Evolutionary conservation across 345 rosid genomes (phyloP).

Genomic region (Odontarrhena argentea): DNA sequence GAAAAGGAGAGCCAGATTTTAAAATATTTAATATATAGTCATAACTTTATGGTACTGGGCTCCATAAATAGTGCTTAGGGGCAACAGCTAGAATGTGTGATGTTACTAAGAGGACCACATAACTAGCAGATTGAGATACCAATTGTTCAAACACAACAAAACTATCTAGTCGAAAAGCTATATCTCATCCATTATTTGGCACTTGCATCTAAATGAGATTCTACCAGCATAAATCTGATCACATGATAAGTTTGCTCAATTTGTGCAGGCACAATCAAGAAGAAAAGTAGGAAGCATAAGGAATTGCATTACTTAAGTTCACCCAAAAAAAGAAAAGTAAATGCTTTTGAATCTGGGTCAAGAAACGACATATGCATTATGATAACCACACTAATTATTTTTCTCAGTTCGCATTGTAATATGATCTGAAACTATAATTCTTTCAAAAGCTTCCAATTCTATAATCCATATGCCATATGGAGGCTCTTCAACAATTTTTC

Average conservation of each 20-base stretch:
- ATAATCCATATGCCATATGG: too few species aligned
- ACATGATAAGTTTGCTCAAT: conserved; percentile 16
- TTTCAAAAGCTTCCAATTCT: too few species aligned
- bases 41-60: conserved; percentile 27
- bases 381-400: too few species aligned
- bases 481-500: too few species aligned
- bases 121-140: background rate
- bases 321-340: background rate
- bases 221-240: background rate
- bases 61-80: conserved; percentile 27
- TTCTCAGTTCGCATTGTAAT: too few species aligned
- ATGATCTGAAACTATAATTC: too few species aligned
- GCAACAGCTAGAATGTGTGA: conserved; percentile 37
- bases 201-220: conserved; percentile 3
- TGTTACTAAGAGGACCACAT: conserved; percentile 35
- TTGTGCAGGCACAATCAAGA: conserved; percentile 13
- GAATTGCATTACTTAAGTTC: background rate
- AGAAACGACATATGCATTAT: too few species aligned
- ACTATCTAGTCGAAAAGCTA: conserved; percentile 2
- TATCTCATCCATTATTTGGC: background rate
- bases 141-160: conserved; percentile 14
- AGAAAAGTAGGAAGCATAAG: background rate
- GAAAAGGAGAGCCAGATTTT: too few species aligned
- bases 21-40: too few species aligned
- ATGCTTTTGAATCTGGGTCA: too few species aligned